Percentiles rank a stretch among this genome's conserved stretches.
phyloP scores from a whole-genome alignment of 1,139 yeast genomes.

The Geotrichum carabidarum region DNA sequence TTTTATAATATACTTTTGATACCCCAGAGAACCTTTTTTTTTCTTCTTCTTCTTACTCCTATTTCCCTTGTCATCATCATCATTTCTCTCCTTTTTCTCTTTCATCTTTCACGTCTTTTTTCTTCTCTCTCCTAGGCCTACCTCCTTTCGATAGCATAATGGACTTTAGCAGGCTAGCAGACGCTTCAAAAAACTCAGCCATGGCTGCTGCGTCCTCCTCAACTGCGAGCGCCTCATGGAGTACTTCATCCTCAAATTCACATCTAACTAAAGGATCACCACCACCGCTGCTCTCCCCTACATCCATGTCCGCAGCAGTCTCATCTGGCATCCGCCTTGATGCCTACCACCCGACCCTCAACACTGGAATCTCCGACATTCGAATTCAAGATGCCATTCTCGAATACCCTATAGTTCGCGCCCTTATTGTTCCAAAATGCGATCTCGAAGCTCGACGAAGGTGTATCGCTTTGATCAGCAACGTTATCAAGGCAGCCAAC shows the following conservation, averaged over 20 bases:
- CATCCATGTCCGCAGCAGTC: slow-evolving; percentile 13
- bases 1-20: too few relatives aligned
- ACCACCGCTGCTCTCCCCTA: slow-evolving; percentile 7
- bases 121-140: neutral
- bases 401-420: slow-evolving; percentile 32
- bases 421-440: slow-evolving; percentile 34
- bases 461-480: slow-evolving; percentile 28
- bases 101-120: neutral
- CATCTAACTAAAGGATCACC: slow-evolving; percentile 2
- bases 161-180: neutral
- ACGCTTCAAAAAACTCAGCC: neutral
- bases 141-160: neutral
- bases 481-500: slow-evolving; percentile 32
- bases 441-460: slow-evolving; percentile 34
- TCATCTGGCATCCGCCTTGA: slow-evolving; percentile 24
- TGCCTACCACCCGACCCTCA: slow-evolving; percentile 32
- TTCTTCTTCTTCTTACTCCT: neutral
- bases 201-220: neutral
- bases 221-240: slow-evolving; percentile 15
- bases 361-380: slow-evolving; percentile 33
- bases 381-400: slow-evolving; percentile 33
- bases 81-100: neutral
- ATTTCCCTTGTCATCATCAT: neutral
- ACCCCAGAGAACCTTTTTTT: too few relatives aligned
- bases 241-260: neutral